Conservation (phyloP, 768 basidiomycete species). For the Megacollybia marginata region DNA sequence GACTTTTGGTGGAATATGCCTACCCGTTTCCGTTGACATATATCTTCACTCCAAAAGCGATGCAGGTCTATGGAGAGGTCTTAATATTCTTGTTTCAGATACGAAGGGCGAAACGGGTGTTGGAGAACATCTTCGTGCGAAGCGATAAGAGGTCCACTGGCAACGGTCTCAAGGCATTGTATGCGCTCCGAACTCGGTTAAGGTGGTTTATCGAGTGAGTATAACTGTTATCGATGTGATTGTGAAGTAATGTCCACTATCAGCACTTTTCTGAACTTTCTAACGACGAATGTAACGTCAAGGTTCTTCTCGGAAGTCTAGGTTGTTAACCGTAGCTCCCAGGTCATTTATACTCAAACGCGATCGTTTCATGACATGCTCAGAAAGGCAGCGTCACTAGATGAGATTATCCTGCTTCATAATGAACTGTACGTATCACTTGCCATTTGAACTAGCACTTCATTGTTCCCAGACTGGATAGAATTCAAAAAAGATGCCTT, state of each 20-base stretch:
- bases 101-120: constrained; percentile 57
- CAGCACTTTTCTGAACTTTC: constrained; percentile 61
- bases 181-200: constrained; percentile 67
- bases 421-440: constrained; percentile 52
- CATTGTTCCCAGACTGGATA: constrained; percentile 41
- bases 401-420: constrained; percentile 69
- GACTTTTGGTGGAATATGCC: constrained; percentile 69
- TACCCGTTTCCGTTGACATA: constrained; percentile 78
- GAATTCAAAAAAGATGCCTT: constrained; percentile 54
- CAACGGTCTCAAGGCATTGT: constrained; percentile 59
- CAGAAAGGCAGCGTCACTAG: constrained; percentile 50
- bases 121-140: constrained; percentile 66
- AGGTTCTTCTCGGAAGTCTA: neutral
- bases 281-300: constrained; percentile 60
- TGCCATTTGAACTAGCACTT: neutral
- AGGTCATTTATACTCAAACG: constrained; percentile 68
- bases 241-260: constrained; percentile 1
- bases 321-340: constrained; percentile 2
- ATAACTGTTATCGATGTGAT: neutral
- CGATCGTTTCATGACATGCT: constrained; percentile 52
- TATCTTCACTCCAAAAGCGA: constrained; percentile 52
- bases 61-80: constrained; percentile 56
- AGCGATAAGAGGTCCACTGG: constrained; percentile 30
- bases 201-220: constrained; percentile 84
- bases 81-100: constrained; percentile 72